Base-by-base conservation (phyloP, 305 asterid genomes). In the Rubia peregrina region DNA sequence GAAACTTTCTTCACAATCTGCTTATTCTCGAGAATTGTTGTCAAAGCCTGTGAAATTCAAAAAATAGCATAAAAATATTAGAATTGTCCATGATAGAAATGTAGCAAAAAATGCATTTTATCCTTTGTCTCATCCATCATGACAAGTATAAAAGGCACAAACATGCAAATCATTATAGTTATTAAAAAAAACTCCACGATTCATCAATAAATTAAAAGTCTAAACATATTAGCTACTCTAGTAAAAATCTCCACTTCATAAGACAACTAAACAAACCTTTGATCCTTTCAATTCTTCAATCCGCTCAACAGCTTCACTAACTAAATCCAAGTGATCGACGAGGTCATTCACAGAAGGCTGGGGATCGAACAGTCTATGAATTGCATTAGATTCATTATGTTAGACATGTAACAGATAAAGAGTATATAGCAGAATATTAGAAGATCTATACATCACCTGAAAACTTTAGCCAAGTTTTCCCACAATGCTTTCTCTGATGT, bases 301-400 rank as follows among this genome's bases (percentile, higher is more conserved):
- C 78, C 84, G 73, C 86, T 89, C 77, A 42, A 83, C 86, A 72
- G 86, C 89, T 80, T 89, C 91, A 11, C 60, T 41, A 75, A 94
- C 86, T 76, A 94, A 80, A 72, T 75, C 62, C 71, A 85, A 67
- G 77, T 90, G 91, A 68, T 80, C 80, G 61, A 66, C 79, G 40
- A 94, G 79, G 85, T 94, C 99, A 68, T 81, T 86, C 84, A 78
- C 88, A 19, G 88, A 85, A 74, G 98, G 98, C 81, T 71, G 75
- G 56, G 73, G 79, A 78, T 91, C 96, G 33, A 85, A 86, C 79
- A 72, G 78, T 79, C 93, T 88, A 72, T 68, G 76, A 77, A 74
- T 61, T 40, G 70, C 71, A 73, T 69, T 72, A 3, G 22, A 71
- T 49, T 49, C 7, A 61, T 70, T 24, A 77, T 71, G 78, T 22